Percentiles rank a stretch among this genome's conserved stretches.
Conservation (phyloP, 192 early-diverging fungal genomes). For the Glomus cerebriforme region DNA sequence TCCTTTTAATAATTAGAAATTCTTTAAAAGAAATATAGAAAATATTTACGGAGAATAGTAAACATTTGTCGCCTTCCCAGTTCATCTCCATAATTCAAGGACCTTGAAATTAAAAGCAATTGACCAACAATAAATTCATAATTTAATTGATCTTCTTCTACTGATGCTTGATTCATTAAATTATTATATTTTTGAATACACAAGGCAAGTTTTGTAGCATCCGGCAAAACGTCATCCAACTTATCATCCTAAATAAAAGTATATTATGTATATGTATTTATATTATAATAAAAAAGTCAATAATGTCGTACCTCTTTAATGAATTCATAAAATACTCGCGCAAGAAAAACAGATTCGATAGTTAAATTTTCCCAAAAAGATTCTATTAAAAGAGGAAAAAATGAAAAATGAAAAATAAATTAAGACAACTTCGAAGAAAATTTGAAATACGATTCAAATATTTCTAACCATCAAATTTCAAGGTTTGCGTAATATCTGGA, state of each 20-base stretch:
- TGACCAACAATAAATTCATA: conserved; percentile 71
- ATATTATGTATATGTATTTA: too few species aligned
- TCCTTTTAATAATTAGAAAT: neutral
- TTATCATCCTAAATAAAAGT: conserved; percentile 52
- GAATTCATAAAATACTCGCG: conserved; percentile 48
- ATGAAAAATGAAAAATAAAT: neutral
- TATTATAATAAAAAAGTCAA: neutral
- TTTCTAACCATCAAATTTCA: conserved; percentile 71
- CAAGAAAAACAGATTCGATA: conserved; percentile 53
- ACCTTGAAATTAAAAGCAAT: conserved; percentile 74
- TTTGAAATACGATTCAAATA: conserved; percentile 87
- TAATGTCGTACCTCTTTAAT: conserved; percentile 41
- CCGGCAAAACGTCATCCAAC: conserved; percentile 69
- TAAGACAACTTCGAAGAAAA: conserved; percentile 34
- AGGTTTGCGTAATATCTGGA: conserved; percentile 64
- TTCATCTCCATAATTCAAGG: conserved; percentile 88
- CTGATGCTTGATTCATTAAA: conserved; percentile 48
- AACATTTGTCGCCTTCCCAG: conserved; percentile 83
- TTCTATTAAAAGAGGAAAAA: conserved; percentile 43
- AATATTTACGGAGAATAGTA: conserved; percentile 65
- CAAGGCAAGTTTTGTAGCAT: conserved; percentile 61
- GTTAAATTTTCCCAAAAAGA: conserved; percentile 60
- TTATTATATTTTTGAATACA: conserved; percentile 59
- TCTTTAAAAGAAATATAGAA: neutral
- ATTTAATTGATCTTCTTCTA: conserved; percentile 46